phyloP scores from a whole-genome alignment of 2,329 filamentous ascomycete genomes.

The Aspergillus ochraceoroseus region DNA sequence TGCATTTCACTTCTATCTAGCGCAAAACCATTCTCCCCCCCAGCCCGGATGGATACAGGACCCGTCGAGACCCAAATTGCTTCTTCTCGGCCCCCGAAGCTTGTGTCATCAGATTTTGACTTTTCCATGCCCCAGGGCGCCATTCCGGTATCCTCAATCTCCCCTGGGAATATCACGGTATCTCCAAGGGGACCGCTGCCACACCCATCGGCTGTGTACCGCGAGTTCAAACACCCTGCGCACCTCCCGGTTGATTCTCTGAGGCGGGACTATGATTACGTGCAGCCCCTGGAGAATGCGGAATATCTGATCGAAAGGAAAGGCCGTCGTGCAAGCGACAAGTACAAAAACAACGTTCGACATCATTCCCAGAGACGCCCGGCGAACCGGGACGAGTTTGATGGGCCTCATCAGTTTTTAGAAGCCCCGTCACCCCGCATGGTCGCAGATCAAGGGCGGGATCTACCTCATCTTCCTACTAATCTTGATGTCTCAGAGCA shows the following conservation, averaged over 20 bases:
- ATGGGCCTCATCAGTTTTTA: constrained; percentile 78
- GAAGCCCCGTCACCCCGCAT: constrained; percentile 66
- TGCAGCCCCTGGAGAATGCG: constrained; percentile 31
- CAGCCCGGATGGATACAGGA: constrained; percentile 25
- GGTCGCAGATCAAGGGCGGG: constrained; percentile 70
- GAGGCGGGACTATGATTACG: constrained; percentile 32
- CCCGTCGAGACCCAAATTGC: constrained; percentile 28
- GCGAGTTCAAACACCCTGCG: constrained; percentile 34
- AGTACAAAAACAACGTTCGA: constrained; percentile 30
- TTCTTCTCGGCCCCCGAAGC: constrained; percentile 19
- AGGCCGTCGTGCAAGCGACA: constrained; percentile 32
- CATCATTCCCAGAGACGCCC: constrained; percentile 58
- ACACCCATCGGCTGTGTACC: constrained; percentile 29
- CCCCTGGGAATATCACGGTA: constrained; percentile 29
- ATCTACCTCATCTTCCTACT: constrained; percentile 75
- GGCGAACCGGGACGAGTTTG: constrained; percentile 82
- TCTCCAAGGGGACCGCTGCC: constrained; percentile 31
- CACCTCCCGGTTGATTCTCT: constrained; percentile 31
- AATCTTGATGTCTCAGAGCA: constrained; percentile 80
- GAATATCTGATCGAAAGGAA: constrained; percentile 38
- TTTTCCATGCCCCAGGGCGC: constrained; percentile 30
- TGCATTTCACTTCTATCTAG: constrained; percentile 24
- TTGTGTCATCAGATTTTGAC: constrained; percentile 30
- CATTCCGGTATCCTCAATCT: constrained; percentile 27
- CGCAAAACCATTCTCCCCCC: constrained; percentile 30